Evolutionary conservation across 2,329 filamentous ascomycete genomes (phyloP).

Genomic region (Tolypocladium ophioglossoides): DNA sequence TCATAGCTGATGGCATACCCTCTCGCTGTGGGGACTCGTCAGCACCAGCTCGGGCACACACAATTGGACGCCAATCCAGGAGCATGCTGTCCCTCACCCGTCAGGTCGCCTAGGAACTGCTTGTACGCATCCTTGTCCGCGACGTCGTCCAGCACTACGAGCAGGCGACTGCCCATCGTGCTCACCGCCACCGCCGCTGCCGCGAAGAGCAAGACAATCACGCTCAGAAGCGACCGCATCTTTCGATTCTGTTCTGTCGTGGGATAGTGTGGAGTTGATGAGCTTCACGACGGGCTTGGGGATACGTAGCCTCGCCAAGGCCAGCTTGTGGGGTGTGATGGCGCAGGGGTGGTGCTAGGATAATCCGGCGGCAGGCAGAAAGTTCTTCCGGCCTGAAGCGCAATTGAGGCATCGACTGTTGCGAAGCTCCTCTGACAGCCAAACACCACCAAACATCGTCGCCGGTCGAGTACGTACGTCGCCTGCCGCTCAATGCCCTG

Average conservation of each 20-base stretch:
- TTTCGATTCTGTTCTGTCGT: constrained; percentile 3
- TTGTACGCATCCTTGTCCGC: constrained; percentile 75
- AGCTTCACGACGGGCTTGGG: background rate
- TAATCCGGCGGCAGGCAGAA: background rate
- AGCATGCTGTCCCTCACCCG: constrained; percentile 37
- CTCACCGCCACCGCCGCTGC: constrained; percentile 66
- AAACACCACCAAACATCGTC: background rate
- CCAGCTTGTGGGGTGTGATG: background rate
- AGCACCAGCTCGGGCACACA: constrained; percentile 3
- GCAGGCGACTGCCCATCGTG: constrained; percentile 65
- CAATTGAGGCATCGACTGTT: background rate
- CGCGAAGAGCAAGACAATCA: constrained; percentile 56
- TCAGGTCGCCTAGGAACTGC: constrained; percentile 65
- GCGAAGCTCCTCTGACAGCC: background rate
- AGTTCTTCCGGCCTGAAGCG: background rate
- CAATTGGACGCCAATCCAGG: background rate
- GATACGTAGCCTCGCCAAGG: constrained; percentile 4
- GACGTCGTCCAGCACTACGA: constrained; percentile 78
- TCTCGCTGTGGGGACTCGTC: constrained; percentile 46
- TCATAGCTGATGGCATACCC: constrained; percentile 75
- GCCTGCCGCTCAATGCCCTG: background rate
- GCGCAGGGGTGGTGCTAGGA: background rate
- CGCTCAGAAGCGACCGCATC: constrained; percentile 68
- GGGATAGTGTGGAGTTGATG: background rate
- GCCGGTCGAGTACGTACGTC: background rate